These are phyloP conservation scores for Climacium dendroides DNA, from an alignment of 225 moss, liverwort and hornwort genomes.

Conservation along the genomic window DNA sequence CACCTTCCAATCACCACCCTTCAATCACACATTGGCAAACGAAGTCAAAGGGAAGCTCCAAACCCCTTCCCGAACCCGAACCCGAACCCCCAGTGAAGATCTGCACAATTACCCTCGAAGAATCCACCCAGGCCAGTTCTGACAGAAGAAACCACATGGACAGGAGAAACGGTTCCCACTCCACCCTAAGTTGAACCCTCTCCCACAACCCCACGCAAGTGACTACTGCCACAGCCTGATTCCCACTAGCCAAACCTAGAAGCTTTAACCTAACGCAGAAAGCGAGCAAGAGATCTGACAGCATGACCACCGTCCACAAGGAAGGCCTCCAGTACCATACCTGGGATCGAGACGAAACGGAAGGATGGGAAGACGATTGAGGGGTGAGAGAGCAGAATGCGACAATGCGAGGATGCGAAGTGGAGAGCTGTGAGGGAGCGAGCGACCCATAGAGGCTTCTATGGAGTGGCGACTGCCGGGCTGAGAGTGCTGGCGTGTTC, in stretches of 20 bases:
- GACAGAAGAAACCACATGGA: not conserved
- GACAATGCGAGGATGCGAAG: not conserved
- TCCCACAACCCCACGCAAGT: not conserved
- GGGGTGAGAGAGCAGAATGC: not conserved
- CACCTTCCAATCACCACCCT: not conserved
- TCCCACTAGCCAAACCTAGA: no score
- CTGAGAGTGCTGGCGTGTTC: not conserved
- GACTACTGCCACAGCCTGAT: not conserved
- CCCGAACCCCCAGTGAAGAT: not conserved
- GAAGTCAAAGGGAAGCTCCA: not conserved
- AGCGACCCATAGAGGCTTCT: not conserved
- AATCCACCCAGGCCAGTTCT: not conserved
- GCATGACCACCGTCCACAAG: not conserved
- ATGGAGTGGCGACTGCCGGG: not conserved
- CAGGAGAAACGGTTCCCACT: not conserved
- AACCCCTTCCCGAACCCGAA: no score
- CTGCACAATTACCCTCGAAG: no score
- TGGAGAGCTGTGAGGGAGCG: rapidly evolving
- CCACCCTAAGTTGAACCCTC: no score
- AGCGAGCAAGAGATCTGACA: not conserved
- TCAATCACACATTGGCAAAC: not conserved
- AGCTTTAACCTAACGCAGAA: not conserved
- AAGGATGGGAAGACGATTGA: not conserved
- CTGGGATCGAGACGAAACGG: not conserved
- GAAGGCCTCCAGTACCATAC: not conserved